Evolutionary conservation across 495 filamentous ascomycete genomes (phyloP), one percentile per base, ranked within the genome.

Genomic region (Neurospora sp.): DNA sequence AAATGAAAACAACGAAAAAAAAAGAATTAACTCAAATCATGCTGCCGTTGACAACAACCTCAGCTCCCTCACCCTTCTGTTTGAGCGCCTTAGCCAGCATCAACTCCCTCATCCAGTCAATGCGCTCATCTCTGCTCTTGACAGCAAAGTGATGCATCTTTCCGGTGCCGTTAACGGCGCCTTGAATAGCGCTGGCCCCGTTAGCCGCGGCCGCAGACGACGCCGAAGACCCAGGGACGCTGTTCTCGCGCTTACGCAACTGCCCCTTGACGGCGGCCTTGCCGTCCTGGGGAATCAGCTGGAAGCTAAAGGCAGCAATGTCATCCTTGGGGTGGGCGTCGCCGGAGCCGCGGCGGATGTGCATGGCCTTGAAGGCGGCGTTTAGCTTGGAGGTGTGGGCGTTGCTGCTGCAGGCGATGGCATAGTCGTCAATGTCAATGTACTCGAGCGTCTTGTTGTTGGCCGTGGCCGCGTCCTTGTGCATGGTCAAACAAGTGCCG

Each of bases 91-190:
- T 97, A 5, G 95, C 94, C 31, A 99, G 89, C 96, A 99, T 98
- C 69, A 99, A 81, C 86, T 98, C 94, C 3, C 96, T 84, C 96
- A 98, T 97, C 96, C 96, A 99, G 75, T 97, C 95, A 73, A 98
- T 97, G 39, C 96, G 87, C 80, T 97, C 92, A 72, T 98, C 93
- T 0, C 93, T 86, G 71, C 85, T 88, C 80, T 91, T 91, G 71
- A 98, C 95, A 0, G 95, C 92, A 76, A 99, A 98, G 77, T 97
- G 93, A 77, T 99, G 95, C n/a, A 89, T 88, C 87, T 97, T 98
- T 70, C 86, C 87, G 53, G 90, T 92, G 71, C 89, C 90, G 69
- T 85, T 82, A 8, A 71, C 78, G 16, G 82, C 80, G n/a, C 78
- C 76, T 73, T 82, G 71, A 79, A 76, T 75, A 71, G 39, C 59